Evolutionary conservation across 495 filamentous ascomycete species (phyloP).

Genomic region (Aspergillus conjunctus): DNA sequence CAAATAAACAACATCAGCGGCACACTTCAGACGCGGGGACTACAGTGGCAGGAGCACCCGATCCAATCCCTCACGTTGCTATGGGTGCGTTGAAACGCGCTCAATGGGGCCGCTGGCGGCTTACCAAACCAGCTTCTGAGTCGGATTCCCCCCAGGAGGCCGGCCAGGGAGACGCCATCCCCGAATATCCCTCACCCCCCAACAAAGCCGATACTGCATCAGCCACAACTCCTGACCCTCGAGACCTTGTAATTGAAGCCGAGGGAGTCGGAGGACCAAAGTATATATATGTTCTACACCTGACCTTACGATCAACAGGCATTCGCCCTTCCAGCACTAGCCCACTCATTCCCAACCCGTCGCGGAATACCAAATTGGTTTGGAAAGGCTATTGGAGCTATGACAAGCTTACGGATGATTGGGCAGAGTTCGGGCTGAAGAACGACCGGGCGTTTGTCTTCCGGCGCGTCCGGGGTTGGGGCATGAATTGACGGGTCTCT

Average conservation of each 20-base stretch:
- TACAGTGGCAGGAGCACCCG: slow-evolving; percentile 34
- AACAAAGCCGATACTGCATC: slow-evolving; percentile 9
- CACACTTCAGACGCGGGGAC: slow-evolving; percentile 43
- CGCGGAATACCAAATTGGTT: slow-evolving; percentile 75
- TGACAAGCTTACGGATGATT: slow-evolving; percentile 85
- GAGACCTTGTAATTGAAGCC: slow-evolving; percentile 77
- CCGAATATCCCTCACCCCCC: slow-evolving; percentile 20
- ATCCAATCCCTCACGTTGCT: slow-evolving; percentile 42
- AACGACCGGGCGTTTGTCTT: slow-evolving; percentile 88
- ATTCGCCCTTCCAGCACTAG: slow-evolving; percentile 43
- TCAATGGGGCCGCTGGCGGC: slow-evolving; percentile 61
- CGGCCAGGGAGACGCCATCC: slow-evolving; percentile 12
- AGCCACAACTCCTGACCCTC: slow-evolving; percentile 29
- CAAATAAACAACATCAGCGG: slow-evolving; percentile 36
- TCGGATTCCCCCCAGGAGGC: slow-evolving; percentile 23
- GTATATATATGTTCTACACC: slow-evolving; percentile 79
- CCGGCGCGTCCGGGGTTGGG: slow-evolving; percentile 69
- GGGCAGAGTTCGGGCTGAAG: slow-evolving; percentile 80
- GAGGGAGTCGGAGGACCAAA: slow-evolving; percentile 69
- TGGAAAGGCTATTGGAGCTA: slow-evolving; percentile 96
- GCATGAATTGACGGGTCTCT: slow-evolving; percentile 28
- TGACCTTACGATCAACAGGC: slow-evolving; percentile 63
- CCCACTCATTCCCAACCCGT: slow-evolving; percentile 33
- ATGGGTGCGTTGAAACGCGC: slow-evolving; percentile 58
- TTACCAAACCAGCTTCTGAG: slow-evolving; percentile 42